These are phyloP conservation scores for Carallia pectinifolia DNA, from an alignment of 345 rosid species.

Conservation along the genomic window DNA sequence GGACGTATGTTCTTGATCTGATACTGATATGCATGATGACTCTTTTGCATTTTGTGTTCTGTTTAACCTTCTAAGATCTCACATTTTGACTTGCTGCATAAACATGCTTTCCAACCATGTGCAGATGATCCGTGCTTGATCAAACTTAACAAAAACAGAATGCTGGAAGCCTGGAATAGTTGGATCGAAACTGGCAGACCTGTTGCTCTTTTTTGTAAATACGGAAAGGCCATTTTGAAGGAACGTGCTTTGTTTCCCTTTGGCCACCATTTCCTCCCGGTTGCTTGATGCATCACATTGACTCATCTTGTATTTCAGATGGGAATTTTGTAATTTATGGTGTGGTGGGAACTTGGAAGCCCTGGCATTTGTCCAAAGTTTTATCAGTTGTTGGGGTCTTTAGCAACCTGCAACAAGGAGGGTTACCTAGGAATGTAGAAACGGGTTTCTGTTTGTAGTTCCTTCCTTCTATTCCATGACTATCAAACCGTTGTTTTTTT, in stretches of 20 bases:
- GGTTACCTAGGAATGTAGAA: not conserved
- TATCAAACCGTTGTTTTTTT: no score
- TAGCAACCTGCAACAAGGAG: no score
- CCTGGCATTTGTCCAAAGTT: no score
- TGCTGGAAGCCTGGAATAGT: not conserved
- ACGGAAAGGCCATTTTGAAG: constrained; percentile 11
- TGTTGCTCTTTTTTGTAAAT: constrained; percentile 26
- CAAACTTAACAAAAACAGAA: not conserved
- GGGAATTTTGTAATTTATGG: no score
- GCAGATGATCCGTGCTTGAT: constrained; percentile 47
- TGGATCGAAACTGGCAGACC: not conserved
- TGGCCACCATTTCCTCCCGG: no score
- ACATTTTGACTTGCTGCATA: not conserved
- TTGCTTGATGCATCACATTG: no score
- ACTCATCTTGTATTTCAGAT: no score
- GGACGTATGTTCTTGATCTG: no score
- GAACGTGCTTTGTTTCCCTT: not conserved
- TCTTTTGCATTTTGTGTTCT: not conserved
- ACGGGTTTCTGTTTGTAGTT: not conserved
- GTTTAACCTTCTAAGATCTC: not conserved
- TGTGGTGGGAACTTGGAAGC: no score
- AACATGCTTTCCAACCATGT: constrained; percentile 7
- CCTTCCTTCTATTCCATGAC: not conserved
- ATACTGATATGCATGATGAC: not conserved
- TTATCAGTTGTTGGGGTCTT: no score